Evolutionary conservation across 805 yeast genomes (phyloP).

Genomic region (Ogataea populi-albae): DNA sequence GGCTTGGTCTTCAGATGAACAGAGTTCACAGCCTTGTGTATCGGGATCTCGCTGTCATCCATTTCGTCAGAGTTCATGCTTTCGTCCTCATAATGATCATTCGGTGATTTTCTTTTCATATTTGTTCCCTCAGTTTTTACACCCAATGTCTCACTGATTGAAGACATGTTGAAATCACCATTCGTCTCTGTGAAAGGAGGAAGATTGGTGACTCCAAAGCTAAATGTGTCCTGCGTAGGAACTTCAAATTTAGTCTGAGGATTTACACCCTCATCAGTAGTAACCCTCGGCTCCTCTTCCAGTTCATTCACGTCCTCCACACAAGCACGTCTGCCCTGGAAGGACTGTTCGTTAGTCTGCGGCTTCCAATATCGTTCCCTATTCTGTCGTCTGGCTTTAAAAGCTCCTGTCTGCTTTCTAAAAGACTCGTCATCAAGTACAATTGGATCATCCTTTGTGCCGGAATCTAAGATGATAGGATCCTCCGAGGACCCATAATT

Average conservation of each 20-base stretch:
- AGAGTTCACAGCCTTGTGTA: slow-evolving; percentile 21
- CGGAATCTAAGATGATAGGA: slow-evolving; percentile 27
- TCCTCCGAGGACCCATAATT: slow-evolving; percentile 21
- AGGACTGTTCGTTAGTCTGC: not conserved
- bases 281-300: slow-evolving; percentile 1
- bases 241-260: too few species aligned
- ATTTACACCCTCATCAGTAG: too few species aligned
- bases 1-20: slow-evolving; percentile 15
- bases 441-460: slow-evolving; percentile 32
- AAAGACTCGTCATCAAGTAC: slow-evolving; percentile 25
- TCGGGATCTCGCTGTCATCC: slow-evolving; percentile 15
- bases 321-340: not conserved
- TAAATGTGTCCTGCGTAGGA: slow-evolving; percentile 3
- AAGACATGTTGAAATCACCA: slow-evolving; percentile 30
- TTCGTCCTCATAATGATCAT: slow-evolving; percentile 3
- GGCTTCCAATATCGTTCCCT: slow-evolving; percentile 1
- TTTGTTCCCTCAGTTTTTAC: slow-evolving; percentile 4
- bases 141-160: slow-evolving; percentile 20
- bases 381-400: slow-evolving; percentile 2
- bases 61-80: slow-evolving; percentile 6
- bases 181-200: slow-evolving; percentile 32
- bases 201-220: slow-evolving; percentile 16
- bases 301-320: slow-evolving; percentile 1
- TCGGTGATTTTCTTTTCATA: slow-evolving; percentile 1
- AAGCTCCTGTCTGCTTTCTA: not conserved